Evolutionary conservation across 2,329 filamentous ascomycete species (phyloP), one percentile per base, ranked within the genome.

Genomic region (Fusarium hostae): DNA sequence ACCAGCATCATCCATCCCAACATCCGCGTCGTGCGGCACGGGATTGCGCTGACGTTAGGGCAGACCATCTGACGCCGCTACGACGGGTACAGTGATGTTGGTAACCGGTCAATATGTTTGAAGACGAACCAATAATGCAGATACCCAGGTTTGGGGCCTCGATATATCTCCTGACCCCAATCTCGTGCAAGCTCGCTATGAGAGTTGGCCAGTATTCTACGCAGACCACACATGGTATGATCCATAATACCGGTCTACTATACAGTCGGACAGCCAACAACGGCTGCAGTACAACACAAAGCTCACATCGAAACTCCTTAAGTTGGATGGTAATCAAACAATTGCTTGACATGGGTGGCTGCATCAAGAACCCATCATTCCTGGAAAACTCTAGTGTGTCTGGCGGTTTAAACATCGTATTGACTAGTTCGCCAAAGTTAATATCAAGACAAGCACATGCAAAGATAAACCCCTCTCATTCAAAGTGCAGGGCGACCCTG

Each of bases 381-480:
- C 41, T 57, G 30, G n/a, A 52, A 69, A 56, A n/a, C 54, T 39
- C 41, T 37, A 40, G 39, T 55, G 66, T 50, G 63, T 63, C 61
- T 41, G 26, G 65, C n/a, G 59, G 69, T 76, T 68, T 71, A 66
- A 65, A 55, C 58, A 72, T 68, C 64, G 60, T 65, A 69, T 72
- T 63, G 63, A 68, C 57, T 50, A 63, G 59, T 51, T 47, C 45
- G 32, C 43, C 44, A 58, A 63, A 63, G 63, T 64, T 51, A 41
- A 48, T 45, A 61, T 24, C 41, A 54, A 37, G 48, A 39, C 59
- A 34, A 59, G 58, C 45, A 73, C 70, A 70, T 71, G 55, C 55
- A 68, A 55, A 67, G 62, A 70, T 61, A 63, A 74, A 61, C 32
- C 65, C 58, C 32, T 70, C 55, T 52, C 65, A 41, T 30, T 22